Conservation (phyloP, 106 monocot genomes). For the Acorus calamus region DNA sequence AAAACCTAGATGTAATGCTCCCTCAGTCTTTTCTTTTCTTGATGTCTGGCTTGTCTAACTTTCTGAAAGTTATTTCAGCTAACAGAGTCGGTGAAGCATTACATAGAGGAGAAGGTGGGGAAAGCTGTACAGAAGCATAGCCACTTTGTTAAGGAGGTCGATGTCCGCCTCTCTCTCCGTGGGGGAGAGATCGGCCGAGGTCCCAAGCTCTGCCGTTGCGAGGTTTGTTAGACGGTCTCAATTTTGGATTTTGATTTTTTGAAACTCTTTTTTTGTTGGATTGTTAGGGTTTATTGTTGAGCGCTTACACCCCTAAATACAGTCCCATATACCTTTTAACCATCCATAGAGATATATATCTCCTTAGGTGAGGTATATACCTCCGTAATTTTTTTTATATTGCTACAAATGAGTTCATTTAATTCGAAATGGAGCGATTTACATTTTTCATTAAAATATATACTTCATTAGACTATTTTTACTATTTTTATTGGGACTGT, state of each 20-base stretch:
- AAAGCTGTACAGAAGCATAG: constrained; percentile 82
- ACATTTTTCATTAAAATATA: too few relatives aligned
- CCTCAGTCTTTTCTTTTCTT: not conserved
- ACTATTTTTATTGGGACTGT: too few relatives aligned
- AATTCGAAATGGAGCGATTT: too few relatives aligned
- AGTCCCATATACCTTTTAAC: not conserved
- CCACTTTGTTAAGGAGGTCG: constrained; percentile 80
- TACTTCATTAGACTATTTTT: too few relatives aligned
- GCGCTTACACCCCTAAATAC: not conserved
- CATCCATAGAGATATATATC: not conserved
- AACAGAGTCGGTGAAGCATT: constrained; percentile 58
- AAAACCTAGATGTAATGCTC: constrained; percentile 57
- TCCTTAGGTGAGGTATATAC: too few relatives aligned
- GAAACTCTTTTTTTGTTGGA: not conserved
- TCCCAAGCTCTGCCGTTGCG: constrained; percentile 62
- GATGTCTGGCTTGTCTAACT: not conserved
- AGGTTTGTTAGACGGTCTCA: constrained; percentile 32
- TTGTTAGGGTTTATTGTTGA: not conserved
- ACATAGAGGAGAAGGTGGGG: constrained; percentile 87
- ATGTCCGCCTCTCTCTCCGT: constrained; percentile 75
- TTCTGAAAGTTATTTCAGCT: constrained; percentile 20
- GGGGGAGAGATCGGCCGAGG: constrained; percentile 81
- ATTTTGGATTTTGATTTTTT: not conserved
- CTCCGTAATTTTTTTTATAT: too few relatives aligned
- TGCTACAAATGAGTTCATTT: too few relatives aligned